Evolutionary conservation across 2,329 filamentous ascomycete genomes (phyloP).

Genomic region (Paecilomyces variotii): DNA sequence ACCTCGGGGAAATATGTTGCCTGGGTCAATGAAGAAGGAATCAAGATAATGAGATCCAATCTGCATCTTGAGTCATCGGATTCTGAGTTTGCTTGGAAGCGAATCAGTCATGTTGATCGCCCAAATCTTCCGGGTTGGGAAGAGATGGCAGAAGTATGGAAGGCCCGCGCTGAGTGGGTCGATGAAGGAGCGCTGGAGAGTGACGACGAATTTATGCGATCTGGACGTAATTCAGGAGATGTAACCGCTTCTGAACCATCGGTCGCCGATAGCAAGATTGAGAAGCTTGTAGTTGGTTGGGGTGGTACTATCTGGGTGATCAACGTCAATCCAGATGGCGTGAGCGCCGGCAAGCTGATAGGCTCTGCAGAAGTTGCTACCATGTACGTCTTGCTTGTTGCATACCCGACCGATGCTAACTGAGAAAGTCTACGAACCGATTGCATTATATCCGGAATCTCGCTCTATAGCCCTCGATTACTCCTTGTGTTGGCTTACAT

Average conservation of each 20-base stretch:
- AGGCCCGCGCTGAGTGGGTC: constrained; percentile 85
- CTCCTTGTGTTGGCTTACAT: constrained; percentile 89
- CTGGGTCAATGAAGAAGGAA: constrained; percentile 94
- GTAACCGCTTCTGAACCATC: constrained; percentile 25
- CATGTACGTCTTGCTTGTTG: constrained; percentile 54
- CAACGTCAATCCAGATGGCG: constrained; percentile 72
- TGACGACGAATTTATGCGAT: constrained; percentile 48
- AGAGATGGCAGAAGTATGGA: constrained; percentile 95
- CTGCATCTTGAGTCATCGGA: constrained; percentile 69
- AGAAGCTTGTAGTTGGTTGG: constrained; percentile 89
- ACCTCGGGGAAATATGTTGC: constrained; percentile 83
- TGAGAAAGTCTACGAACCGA: constrained; percentile 72
- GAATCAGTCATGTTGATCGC: constrained; percentile 84
- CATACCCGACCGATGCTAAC: constrained; percentile 25
- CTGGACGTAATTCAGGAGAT: neutral
- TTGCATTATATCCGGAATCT: constrained; percentile 95
- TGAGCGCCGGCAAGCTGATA: constrained; percentile 51
- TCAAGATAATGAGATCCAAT: constrained; percentile 94
- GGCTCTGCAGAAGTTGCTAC: constrained; percentile 86
- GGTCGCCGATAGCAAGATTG: constrained; percentile 39
- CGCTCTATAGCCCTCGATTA: constrained; percentile 86
- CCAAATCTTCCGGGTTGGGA: constrained; percentile 85
- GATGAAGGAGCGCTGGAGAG: constrained; percentile 71
- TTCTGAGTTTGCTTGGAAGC: constrained; percentile 81
- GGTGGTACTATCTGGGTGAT: constrained; percentile 94